phyloP scores from a whole-genome alignment of 192 early-diverging fungal species.

The Backusella luteola region DNA sequence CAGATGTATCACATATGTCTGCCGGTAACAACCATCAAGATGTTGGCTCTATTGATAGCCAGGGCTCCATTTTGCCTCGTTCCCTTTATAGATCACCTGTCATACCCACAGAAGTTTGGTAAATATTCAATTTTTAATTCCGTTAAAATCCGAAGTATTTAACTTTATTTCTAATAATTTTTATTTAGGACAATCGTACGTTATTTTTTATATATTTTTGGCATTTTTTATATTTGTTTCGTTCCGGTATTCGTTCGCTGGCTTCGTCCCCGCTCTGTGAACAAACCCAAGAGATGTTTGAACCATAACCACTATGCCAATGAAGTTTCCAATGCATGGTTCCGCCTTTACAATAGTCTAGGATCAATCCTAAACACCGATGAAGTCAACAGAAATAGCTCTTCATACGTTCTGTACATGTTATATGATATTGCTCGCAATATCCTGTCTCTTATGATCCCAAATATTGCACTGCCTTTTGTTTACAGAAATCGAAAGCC shows the following conservation, averaged over 20 bases:
- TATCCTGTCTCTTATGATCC: background rate
- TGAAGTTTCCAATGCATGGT: slow-evolving; percentile 15
- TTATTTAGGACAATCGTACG: slow-evolving; percentile 8
- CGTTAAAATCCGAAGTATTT: background rate
- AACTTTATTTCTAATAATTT: background rate
- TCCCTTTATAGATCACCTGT: background rate
- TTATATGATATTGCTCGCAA: background rate
- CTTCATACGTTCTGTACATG: background rate
- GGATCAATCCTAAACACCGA: background rate
- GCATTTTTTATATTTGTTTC: slow-evolving; percentile 15
- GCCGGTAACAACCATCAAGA: background rate
- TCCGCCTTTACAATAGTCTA: background rate
- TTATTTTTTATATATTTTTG: slow-evolving; percentile 9
- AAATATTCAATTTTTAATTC: background rate
- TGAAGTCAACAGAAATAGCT: background rate
- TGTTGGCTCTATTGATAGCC: background rate
- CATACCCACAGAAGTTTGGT: slow-evolving; percentile 8
- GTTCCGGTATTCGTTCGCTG: background rate
- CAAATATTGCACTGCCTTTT: background rate
- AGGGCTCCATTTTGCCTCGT: background rate
- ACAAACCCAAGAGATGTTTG: background rate
- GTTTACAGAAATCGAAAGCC: slow-evolving; percentile 5
- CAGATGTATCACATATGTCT: background rate
- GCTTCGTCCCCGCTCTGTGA: slow-evolving; percentile 10
- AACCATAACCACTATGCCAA: slow-evolving; percentile 15